Base-by-base conservation (phyloP, 164 flowering plant genomes). In the Magnolia kwangsiensis region DNA sequence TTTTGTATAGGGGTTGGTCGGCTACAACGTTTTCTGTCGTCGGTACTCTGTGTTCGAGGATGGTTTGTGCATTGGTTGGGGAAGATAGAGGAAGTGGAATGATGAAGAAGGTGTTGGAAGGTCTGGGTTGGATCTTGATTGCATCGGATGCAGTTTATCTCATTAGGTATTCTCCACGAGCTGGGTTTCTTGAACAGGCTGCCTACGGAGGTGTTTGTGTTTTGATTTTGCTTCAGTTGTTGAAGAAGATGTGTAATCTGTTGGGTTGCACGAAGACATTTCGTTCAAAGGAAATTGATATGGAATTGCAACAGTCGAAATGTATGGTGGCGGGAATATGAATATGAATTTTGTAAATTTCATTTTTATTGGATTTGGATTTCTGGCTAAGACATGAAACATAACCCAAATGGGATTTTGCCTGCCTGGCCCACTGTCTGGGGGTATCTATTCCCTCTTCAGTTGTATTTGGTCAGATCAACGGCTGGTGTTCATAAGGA, bases 1-100 rank as follows among this genome's bases (percentile, higher is more conserved):
- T 83, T 19, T 31, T 78, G 3, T 88, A 85, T 78, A 73, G 87
- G 69, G 87, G 87, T 5, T 83, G 86, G 85, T 88, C 91, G 0
- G 51, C 58, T 3, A 87, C 90, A 1, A 81, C 82, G 65, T 79
- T 86, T 75, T 63, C 70, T 4, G 86, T 86, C 27, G 84, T 80
- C 16, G 80, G 72, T 16, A 74, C 81, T 69, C 64, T 88, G 29
- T 84, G 80, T 74, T 75, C 65, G 10, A 87, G 91, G 78, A 82
- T 87, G 16, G 51, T 84, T 3, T 74, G 83, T 73, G 74, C 79
- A 37, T 4, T 77, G 51, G 24, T 27, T 13, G 75, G 75, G 51
- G 79, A 80, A 14, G 63, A 73, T 11, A 70, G 20, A 18, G 51
- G 80, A 37, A 83, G 74, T 51, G 50, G 20, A 68, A 16, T 61